These are phyloP conservation scores for Larix kaempferi DNA, from an alignment of 75 land plant species.

Conservation along the genomic window DNA sequence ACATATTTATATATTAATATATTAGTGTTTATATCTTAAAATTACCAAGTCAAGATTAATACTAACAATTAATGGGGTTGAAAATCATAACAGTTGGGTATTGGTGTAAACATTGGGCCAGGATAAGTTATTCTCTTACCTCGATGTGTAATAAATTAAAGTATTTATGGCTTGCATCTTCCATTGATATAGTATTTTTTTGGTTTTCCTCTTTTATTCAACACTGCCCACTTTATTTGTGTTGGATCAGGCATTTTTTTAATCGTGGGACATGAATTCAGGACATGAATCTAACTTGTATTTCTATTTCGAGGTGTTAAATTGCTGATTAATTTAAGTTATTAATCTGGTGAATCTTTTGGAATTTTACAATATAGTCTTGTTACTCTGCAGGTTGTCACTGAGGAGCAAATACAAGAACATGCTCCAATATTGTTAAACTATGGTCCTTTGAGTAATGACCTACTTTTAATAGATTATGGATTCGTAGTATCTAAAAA, in stretches of 20 bases:
- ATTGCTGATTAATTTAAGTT: background rate
- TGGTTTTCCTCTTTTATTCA: background rate
- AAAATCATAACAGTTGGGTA: no score
- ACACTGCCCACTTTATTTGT: background rate
- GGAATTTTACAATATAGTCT: background rate
- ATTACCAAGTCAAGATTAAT: no score
- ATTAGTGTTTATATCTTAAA: no score
- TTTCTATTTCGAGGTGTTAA: constrained; percentile 2
- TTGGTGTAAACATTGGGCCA: no score
- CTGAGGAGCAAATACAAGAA: constrained; percentile 54
- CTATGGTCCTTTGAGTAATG: constrained; percentile 83
- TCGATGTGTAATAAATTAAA: no score
- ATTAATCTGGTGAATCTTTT: background rate
- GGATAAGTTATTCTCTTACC: no score
- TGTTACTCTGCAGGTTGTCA: constrained; percentile 57
- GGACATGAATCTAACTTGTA: background rate
- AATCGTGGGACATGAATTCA: background rate
- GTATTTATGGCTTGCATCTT: background rate
- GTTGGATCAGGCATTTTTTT: background rate
- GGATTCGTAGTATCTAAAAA: constrained; percentile 86
- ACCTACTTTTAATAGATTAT: constrained; percentile 83
- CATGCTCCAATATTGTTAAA: constrained; percentile 46
- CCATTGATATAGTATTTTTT: background rate
- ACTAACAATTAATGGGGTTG: no score
- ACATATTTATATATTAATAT: no score